These are phyloP conservation scores for Stylosanthes scabra DNA, from an alignment of 331 rosid species.

Conservation along the genomic window DNA sequence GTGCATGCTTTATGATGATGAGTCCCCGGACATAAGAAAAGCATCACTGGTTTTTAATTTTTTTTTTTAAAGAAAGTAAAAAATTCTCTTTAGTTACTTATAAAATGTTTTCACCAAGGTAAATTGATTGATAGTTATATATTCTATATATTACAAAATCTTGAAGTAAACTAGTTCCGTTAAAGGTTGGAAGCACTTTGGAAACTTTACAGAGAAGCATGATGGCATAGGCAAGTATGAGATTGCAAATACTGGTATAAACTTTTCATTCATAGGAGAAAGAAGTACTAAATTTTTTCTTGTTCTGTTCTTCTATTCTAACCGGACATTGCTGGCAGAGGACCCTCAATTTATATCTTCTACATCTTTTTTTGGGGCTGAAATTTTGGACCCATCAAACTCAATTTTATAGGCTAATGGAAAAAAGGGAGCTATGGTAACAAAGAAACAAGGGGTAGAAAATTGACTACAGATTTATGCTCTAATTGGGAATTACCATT, in stretches of 20 bases:
- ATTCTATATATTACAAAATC: slow-evolving; percentile 9
- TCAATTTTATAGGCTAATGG: slow-evolving; percentile 31
- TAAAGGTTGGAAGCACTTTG: slow-evolving; percentile 46
- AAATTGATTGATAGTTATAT: slow-evolving; percentile 29
- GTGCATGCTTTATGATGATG: too few species aligned
- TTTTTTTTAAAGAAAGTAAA: too few species aligned
- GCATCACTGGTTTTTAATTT: too few species aligned
- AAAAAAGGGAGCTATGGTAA: slow-evolving; percentile 43
- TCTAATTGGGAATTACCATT: slow-evolving; percentile 45
- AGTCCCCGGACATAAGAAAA: too few species aligned
- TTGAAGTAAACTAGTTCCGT: slow-evolving; percentile 34
- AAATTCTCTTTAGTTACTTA: not conserved
- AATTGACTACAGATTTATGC: slow-evolving; percentile 39
- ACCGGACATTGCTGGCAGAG: slow-evolving; percentile 38
- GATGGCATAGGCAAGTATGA: slow-evolving; percentile 34
- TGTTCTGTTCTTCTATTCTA: slow-evolving; percentile 47
- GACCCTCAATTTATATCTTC: slow-evolving; percentile 46
- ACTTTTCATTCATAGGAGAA: slow-evolving; percentile 43
- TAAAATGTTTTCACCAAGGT: slow-evolving; percentile 14
- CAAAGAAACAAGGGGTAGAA: slow-evolving; percentile 34
- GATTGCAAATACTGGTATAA: slow-evolving; percentile 39
- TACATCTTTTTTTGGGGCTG: slow-evolving; percentile 41
- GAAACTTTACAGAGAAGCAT: slow-evolving; percentile 51
- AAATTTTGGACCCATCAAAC: slow-evolving; percentile 48
- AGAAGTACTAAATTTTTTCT: slow-evolving; percentile 48